phyloP scores from a whole-genome alignment of 176 grass and related monocot genomes.

The Avena insularis region DNA sequence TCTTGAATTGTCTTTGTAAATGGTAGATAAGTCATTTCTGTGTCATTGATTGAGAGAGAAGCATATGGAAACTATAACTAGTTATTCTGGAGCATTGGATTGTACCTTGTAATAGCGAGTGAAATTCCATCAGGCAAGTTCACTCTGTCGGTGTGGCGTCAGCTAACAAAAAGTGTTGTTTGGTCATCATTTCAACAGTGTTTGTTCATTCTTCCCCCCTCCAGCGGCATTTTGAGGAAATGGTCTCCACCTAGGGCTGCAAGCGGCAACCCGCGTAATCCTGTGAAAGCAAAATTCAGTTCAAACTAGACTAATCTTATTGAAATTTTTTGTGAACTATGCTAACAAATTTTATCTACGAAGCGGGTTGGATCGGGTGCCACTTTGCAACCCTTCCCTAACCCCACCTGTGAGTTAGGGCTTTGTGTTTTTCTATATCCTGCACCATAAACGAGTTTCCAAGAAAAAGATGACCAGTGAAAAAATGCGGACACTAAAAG shows the following conservation, averaged over 20 bases:
- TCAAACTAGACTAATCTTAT: no score
- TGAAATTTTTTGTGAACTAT: no score
- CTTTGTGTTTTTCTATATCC: constrained; percentile 4
- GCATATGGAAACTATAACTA: not conserved
- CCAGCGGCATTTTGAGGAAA: constrained; percentile 5
- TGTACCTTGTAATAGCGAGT: not conserved
- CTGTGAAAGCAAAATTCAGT: no score
- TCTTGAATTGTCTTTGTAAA: constrained; percentile 8
- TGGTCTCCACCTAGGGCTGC: not conserved
- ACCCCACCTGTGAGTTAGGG: not conserved
- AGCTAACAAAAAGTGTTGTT: not conserved
- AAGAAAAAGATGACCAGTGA: constrained; percentile 14
- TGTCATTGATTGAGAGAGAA: not conserved
- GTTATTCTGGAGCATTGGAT: not conserved
- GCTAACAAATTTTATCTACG: no score
- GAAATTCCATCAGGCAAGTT: not conserved
- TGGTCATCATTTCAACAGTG: not conserved
- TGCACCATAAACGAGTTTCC: not conserved
- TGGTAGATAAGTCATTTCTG: not conserved
- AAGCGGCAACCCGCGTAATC: no score
- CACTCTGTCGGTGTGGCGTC: not conserved
- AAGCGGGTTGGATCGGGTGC: no score
- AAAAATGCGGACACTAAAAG: constrained; percentile 15
- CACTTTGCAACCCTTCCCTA: no score
- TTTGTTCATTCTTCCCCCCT: not conserved